Base-by-base conservation (phyloP, 2,329 filamentous ascomycete genomes). In the Dactylellina parvicollis region DNA sequence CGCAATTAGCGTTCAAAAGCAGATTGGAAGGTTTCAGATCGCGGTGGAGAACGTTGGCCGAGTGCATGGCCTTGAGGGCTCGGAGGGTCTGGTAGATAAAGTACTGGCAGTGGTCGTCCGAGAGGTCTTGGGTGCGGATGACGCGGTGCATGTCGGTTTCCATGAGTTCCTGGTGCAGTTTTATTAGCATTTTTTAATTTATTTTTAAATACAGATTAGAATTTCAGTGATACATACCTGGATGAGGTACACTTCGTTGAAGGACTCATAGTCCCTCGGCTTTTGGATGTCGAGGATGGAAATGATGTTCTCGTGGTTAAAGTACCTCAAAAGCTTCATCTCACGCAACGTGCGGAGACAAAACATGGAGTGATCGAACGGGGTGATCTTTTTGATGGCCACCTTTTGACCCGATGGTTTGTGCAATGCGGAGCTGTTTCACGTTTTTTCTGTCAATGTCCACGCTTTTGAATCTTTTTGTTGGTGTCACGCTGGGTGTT, bases 221-320 rank as follows among this genome's bases (percentile, higher is more conserved):
- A 20, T 5, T 32, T 22, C 50, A n/a, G 16, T 38, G 40, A 38
- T 18, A 20, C 84, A 66, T 84, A 96, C 93, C 85, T 98, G 95
- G 78, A 99, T 98, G 78, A 99, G 89, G 81, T 99, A 99, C 75
- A 99, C 95, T 82, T 99, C 95, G 66, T 93, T 93, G 82, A 99
- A 99, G 57, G 88, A 90, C 80, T 98, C 94, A 80, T 96, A 98
- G 84, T 90, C 96, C 79, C 94, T 88, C 42, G 95, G 95, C 84
- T 97, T 96, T 83, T 99, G 95, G 78, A 99, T 99, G 81, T 99
- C 95, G 77, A 99, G 88, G 78, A 99, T 99, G 57, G 93, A 98
- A 81, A 99, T 99, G 84, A 99, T 98, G 83, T 99, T 99, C 83
- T 99, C 95, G 81, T 99, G 95, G 84, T 98, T 99, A 85, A 99